A percentile compares a stretch with the other conserved stretches of the same genome.
phyloP scores from a whole-genome alignment of 2,329 filamentous ascomycete genomes.

The Fusarium globosum region DNA sequence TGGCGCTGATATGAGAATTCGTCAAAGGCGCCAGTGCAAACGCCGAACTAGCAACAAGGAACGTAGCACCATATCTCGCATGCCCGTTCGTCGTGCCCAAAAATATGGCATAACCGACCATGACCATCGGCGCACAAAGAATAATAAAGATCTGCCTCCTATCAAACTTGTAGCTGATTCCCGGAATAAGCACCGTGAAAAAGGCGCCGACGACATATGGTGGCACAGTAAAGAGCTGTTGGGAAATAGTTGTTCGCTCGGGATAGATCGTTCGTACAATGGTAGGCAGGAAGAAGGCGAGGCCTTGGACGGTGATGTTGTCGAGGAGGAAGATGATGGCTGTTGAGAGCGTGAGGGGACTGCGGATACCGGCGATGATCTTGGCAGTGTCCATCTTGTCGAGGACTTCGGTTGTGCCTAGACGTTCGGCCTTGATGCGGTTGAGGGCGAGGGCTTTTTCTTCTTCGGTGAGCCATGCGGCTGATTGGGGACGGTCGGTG shows the following conservation, averaged over 20 bases:
- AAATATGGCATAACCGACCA: constrained; percentile 78
- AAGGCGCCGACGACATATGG: constrained; percentile 76
- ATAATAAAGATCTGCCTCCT: constrained; percentile 71
- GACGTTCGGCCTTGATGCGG: constrained; percentile 68
- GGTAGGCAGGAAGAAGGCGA: constrained; percentile 78
- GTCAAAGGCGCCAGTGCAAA: constrained; percentile 42
- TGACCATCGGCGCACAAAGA: constrained; percentile 69
- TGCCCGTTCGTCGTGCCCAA: constrained; percentile 63
- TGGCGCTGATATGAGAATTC: constrained; percentile 64
- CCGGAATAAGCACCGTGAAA: constrained; percentile 71
- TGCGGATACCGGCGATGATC: constrained; percentile 70
- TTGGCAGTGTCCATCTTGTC: constrained; percentile 71
- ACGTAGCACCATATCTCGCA: constrained; percentile 76
- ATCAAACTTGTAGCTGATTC: constrained; percentile 70
- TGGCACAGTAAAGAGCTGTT: constrained; percentile 77
- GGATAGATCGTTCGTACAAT: constrained; percentile 78
- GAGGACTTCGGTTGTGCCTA: constrained; percentile 65
- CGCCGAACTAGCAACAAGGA: constrained; percentile 65
- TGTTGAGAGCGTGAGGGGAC: constrained; percentile 64
- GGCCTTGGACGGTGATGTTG: constrained; percentile 78
- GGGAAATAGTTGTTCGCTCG: constrained; percentile 62
- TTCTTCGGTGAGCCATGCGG: constrained; percentile 70
- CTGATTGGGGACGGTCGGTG: constrained; percentile 73
- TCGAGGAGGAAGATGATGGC: constrained; percentile 70
- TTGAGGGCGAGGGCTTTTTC: constrained; percentile 73